Evolutionary conservation across 2,329 filamentous ascomycete genomes (phyloP).

Genomic region (Chaetomiaceae sp.): DNA sequence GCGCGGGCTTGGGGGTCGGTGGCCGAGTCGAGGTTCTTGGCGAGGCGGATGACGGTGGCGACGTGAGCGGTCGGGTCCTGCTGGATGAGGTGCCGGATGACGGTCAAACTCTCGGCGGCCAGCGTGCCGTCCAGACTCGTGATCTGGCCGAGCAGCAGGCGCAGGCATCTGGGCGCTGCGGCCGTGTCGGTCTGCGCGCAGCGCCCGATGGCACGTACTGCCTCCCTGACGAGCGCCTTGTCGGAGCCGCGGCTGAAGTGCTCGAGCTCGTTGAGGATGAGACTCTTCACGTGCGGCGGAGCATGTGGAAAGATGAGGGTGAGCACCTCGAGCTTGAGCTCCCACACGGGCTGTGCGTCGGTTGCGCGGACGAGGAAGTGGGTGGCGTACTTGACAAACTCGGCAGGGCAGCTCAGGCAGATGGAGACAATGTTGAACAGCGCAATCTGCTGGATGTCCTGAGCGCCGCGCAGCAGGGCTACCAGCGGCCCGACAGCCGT

Average conservation of each 20-base stretch:
- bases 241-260: constrained; percentile 79
- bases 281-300: constrained; percentile 68
- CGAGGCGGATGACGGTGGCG: constrained; percentile 81
- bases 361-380: constrained; percentile 84
- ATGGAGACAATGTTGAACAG: constrained; percentile 96
- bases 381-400: constrained; percentile 83
- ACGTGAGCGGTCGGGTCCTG: constrained; percentile 77
- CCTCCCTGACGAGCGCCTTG: constrained; percentile 75
- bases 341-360: constrained; percentile 79
- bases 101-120: constrained; percentile 88
- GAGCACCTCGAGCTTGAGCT: constrained; percentile 84
- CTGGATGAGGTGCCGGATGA: constrained; percentile 93
- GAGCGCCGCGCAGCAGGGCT: constrained; percentile 75
- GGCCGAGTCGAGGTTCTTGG: constrained; percentile 85
- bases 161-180: constrained; percentile 74
- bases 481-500: constrained; percentile 77
- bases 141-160: constrained; percentile 79
- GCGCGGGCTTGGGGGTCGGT: constrained; percentile 84
- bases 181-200: constrained; percentile 75
- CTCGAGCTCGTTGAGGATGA: constrained; percentile 88
- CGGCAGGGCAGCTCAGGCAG: constrained; percentile 66
- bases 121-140: constrained; percentile 81
- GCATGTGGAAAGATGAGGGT: constrained; percentile 87
- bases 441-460: constrained; percentile 84
- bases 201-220: constrained; percentile 86